phyloP scores from a whole-genome alignment of 176 grass and related monocot species.

The Triticum urartu region DNA sequence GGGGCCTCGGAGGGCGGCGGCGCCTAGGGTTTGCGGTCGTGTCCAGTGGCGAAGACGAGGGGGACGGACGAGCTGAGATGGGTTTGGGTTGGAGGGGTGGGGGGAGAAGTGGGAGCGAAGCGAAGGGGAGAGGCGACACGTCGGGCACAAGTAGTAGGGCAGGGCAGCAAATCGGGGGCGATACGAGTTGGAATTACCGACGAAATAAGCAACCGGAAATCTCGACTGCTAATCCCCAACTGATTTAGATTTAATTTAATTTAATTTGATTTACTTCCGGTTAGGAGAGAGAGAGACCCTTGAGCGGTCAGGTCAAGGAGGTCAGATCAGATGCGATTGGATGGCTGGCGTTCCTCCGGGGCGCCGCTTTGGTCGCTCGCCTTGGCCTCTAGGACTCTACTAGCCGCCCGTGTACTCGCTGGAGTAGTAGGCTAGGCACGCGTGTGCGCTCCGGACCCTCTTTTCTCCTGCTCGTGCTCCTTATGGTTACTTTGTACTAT shows the following conservation, averaged over 20 bases:
- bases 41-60: slow-evolving; percentile 39
- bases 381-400: background rate
- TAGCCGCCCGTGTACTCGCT: background rate
- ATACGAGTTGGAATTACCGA: slow-evolving; percentile 18
- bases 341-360: slow-evolving; percentile 31
- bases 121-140: background rate
- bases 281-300: background rate
- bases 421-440: background rate
- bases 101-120: slow-evolving; percentile 38
- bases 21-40: slow-evolving; percentile 56
- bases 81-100: slow-evolving; percentile 31
- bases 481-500: too few species aligned
- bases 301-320: slow-evolving; percentile 35
- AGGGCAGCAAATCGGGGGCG: slow-evolving; percentile 6
- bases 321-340: slow-evolving; percentile 22
- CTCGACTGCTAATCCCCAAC: background rate
- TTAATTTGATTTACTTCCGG: background rate
- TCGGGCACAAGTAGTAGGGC: slow-evolving; percentile 1
- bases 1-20: slow-evolving; percentile 51
- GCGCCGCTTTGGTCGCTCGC: slow-evolving; percentile 37
- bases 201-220: background rate
- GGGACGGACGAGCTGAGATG: slow-evolving; percentile 25
- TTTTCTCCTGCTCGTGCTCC: background rate
- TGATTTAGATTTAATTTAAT: background rate
- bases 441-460: background rate